Evolutionary conservation across 805 yeast genomes (phyloP).

Genomic region (Torulaspora maleeae): DNA sequence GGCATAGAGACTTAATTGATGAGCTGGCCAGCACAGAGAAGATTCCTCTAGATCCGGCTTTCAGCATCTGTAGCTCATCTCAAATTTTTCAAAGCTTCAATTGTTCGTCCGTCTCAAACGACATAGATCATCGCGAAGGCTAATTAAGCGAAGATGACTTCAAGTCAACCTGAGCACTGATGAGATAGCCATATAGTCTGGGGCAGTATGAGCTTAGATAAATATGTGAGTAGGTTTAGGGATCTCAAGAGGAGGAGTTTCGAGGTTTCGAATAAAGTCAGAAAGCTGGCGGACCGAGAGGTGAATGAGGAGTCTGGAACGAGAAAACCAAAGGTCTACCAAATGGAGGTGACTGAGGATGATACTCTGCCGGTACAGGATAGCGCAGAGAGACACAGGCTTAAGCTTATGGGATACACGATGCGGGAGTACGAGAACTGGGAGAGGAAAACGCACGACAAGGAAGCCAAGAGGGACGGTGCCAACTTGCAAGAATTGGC

Average conservation of each 20-base stretch:
- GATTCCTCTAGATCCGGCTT: not conserved
- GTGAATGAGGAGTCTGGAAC: constrained; percentile 8
- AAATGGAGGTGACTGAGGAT: constrained; percentile 15
- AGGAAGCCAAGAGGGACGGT: constrained; percentile 9
- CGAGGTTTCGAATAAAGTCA: constrained; percentile 19
- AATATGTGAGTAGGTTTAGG: constrained; percentile 16
- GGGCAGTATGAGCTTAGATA: constrained; percentile 10
- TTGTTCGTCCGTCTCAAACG: not conserved
- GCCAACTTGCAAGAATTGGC: constrained; percentile 23
- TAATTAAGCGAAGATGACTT: not conserved
- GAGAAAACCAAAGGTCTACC: constrained; percentile 27
- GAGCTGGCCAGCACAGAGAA: not conserved
- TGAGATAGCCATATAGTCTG: no score
- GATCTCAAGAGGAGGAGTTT: constrained; percentile 18
- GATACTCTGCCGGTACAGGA: not conserved
- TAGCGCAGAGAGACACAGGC: constrained; percentile 2
- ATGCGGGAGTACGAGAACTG: constrained; percentile 29
- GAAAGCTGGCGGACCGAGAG: constrained; percentile 21
- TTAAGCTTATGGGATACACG: constrained; percentile 20
- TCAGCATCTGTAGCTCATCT: constrained; percentile 12
- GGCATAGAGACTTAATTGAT: constrained; percentile 21
- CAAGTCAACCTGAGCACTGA: no score
- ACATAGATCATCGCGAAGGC: not conserved
- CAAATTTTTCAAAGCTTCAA: constrained; percentile 11
- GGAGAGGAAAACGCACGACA: constrained; percentile 12